Conservation (phyloP, 2,329 filamentous ascomycete species). For the Trichoderma koningiopsis region DNA sequence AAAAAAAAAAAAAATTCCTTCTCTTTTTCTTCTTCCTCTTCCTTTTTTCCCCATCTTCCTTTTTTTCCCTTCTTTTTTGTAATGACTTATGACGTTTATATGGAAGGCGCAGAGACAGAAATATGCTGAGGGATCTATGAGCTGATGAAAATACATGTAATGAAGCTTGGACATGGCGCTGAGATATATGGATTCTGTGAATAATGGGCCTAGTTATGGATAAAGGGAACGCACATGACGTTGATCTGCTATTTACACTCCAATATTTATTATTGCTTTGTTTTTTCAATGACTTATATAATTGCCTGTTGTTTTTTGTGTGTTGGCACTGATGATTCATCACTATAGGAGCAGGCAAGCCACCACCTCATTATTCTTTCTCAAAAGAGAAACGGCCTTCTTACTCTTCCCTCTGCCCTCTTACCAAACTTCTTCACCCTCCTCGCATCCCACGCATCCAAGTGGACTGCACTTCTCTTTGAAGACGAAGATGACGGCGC, state of each 20-base stretch:
- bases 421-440: slow-evolving; percentile 53
- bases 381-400: not conserved
- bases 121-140: not conserved
- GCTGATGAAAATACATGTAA: not conserved
- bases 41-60: not conserved
- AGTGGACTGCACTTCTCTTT: slow-evolving; percentile 48
- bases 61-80: not conserved
- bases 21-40: not conserved
- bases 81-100: not conserved
- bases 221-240: not conserved
- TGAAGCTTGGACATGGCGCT: not conserved
- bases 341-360: not conserved
- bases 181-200: not conserved
- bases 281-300: not conserved
- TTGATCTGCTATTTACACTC: not conserved
- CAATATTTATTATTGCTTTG: not conserved
- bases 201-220: not conserved
- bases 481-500: slow-evolving; percentile 33
- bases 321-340: not conserved
- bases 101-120: not conserved
- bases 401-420: not conserved
- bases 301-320: not conserved
- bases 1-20: not conserved
- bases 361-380: not conserved
- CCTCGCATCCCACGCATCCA: slow-evolving; percentile 48